Percentiles rank a stretch among this genome's conserved stretches.
phyloP scores from a whole-genome alignment of 768 basidiomycete genomes.

The Paxillus rubicundulus region DNA sequence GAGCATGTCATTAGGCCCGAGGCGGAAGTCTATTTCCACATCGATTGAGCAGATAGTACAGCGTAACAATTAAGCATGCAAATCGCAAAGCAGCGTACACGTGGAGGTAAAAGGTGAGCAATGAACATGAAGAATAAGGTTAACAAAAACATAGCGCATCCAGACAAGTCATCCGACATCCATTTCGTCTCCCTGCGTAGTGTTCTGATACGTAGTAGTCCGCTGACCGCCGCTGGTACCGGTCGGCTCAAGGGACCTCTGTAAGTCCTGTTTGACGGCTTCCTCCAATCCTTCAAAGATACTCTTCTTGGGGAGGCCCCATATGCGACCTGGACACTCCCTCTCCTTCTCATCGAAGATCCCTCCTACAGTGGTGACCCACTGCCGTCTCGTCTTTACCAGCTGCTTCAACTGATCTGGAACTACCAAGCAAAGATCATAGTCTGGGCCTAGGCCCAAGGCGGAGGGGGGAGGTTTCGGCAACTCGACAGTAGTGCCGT shows the following conservation, averaged over 20 bases:
- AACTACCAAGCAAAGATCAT: slow-evolving; percentile 59
- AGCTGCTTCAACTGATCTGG: slow-evolving; percentile 68
- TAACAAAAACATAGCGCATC: slow-evolving; percentile 8
- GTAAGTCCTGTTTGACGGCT: slow-evolving; percentile 45
- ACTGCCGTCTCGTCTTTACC: slow-evolving; percentile 72
- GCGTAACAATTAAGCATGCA: slow-evolving; percentile 21
- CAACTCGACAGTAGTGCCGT: slow-evolving; percentile 31
- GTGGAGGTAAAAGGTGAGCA: slow-evolving; percentile 20
- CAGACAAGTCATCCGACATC: slow-evolving; percentile 52
- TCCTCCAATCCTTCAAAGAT: slow-evolving; percentile 76
- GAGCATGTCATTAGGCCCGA: slow-evolving; percentile 5
- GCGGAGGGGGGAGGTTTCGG: slow-evolving; percentile 70
- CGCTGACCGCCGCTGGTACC: slow-evolving; percentile 22
- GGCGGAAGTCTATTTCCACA: slow-evolving; percentile 7
- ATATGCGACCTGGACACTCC: slow-evolving; percentile 64
- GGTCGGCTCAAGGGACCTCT: slow-evolving; percentile 20
- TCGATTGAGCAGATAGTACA: slow-evolving; percentile 16
- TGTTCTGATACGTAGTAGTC: slow-evolving; percentile 39
- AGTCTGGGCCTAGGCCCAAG: slow-evolving; percentile 65
- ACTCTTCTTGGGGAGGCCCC: slow-evolving; percentile 74
- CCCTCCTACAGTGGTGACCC: slow-evolving; percentile 73
- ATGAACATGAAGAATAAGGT: slow-evolving; percentile 31
- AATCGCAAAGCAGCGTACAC: slow-evolving; percentile 23
- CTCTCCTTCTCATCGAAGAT: slow-evolving; percentile 75
- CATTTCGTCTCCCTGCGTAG: slow-evolving; percentile 59